These are phyloP conservation scores for Metarhizium rileyi DNA, from an alignment of 2,329 filamentous ascomycete species.

Conservation along the genomic window DNA sequence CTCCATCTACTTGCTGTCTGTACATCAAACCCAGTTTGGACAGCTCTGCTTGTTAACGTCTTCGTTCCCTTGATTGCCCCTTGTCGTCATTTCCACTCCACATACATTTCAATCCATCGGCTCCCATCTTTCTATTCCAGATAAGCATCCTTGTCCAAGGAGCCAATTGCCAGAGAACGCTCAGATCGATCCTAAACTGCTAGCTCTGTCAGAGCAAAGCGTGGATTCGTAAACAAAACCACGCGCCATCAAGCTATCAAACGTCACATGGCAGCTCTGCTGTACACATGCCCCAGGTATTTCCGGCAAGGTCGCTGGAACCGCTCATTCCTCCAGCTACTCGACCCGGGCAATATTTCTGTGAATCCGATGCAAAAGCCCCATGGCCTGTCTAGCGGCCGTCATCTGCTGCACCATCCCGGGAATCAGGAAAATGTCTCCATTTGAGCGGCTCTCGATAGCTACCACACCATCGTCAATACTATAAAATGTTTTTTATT, in stretches of 20 bases:
- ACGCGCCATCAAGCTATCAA: neutral
- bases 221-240: neutral
- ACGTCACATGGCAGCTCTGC: neutral
- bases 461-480: neutral
- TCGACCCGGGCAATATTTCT: neutral
- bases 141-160: neutral
- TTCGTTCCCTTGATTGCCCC: neutral
- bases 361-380: too few species aligned
- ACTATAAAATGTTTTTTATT: neutral
- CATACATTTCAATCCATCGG: neutral
- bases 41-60: neutral
- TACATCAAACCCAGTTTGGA: neutral
- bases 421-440: neutral
- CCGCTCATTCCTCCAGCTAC: neutral
- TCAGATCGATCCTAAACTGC: neutral
- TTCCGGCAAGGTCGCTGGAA: neutral
- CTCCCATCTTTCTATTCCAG: neutral
- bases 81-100: neutral
- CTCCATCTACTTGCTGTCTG: neutral
- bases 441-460: too few species aligned
- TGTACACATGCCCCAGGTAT: neutral
- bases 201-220: neutral
- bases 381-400: neutral
- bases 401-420: neutral
- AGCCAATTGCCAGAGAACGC: neutral